These are phyloP conservation scores for Pythium utonaiense DNA, from an alignment of 352 stramenopile species.

Conservation along the genomic window DNA sequence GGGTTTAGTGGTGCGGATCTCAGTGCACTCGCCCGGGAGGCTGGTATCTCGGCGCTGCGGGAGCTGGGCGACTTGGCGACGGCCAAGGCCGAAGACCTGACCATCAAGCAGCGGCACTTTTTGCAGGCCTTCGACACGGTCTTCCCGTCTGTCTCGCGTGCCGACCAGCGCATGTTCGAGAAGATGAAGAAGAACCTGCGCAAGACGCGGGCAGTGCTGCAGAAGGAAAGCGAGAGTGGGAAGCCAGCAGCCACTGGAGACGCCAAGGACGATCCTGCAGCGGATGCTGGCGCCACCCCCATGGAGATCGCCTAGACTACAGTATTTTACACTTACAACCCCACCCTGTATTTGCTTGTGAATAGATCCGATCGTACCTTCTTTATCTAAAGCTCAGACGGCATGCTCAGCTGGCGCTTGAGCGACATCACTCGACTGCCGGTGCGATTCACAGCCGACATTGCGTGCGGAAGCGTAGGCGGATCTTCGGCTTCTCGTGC, in stretches of 20 bases:
- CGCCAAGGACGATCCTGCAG: neutral
- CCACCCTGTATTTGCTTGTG: neutral
- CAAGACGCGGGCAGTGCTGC: conserved; percentile 39
- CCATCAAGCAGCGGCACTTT: conserved; percentile 71
- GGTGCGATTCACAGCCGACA: neutral
- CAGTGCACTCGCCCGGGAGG: conserved; percentile 95
- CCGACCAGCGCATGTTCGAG: conserved; percentile 85
- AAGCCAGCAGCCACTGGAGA: neutral
- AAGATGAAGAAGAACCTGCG: conserved; percentile 88
- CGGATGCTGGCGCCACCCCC: neutral
- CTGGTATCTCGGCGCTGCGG: conserved; percentile 92
- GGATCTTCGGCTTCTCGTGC: neutral
- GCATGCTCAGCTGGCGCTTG: neutral
- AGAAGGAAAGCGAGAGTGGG: neutral
- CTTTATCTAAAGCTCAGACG: neutral
- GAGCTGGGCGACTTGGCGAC: conserved; percentile 48
- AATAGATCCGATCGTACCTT: neutral
- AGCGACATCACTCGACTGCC: neutral
- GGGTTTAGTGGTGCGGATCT: conserved; percentile 98
- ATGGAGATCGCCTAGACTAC: conserved; percentile 4
- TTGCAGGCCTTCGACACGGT: conserved; percentile 70
- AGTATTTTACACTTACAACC: neutral
- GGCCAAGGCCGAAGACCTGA: conserved; percentile 25
- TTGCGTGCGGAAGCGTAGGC: neutral
- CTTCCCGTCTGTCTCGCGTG: conserved; percentile 80